Evolutionary conservation across 1,284 basidiomycete genomes (phyloP), one percentile per base, ranked within the genome.

Genomic region (Trametes versicolor): DNA sequence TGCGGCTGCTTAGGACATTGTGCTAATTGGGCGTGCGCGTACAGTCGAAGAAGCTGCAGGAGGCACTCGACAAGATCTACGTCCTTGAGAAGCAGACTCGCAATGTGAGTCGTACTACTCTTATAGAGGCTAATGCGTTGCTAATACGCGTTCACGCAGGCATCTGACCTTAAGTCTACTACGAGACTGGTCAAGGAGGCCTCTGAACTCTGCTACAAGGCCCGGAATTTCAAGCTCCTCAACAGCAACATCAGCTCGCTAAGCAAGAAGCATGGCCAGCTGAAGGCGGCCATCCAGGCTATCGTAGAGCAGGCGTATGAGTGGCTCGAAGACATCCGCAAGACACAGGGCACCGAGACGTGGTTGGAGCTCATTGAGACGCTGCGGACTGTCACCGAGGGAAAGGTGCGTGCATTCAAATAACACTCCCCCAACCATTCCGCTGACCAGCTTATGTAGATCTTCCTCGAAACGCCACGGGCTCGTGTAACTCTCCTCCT

Each of bases 201-300:
- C 63, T 81, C 88, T 29, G 85, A 91, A 69, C 83, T 95, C 66
- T 86, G 86, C 67, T 95, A 95, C 77, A 82, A 91, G 67, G 87
- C 88, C 25, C 86, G 84, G 62, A 85, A 96, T 72, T 89, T 90
- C 72, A 78, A 84, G 29, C 82, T 88, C 34, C 83, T 98, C 63
- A 96, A 95, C 76, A 81, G 85, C 8, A 91, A 88, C 68, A 85
- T 98, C 63, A 87, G 83, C 27, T 67, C 89, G 19, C 82, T 99
- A 69, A 92, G 91, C 79, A 98, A 98, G 86, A 99, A 99, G 78
- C 98, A 99, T 79, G 98, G 98, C 0, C 98, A 99, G 76, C 83
- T 99, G 67, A 98, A 99, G 77, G 93, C 88, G 66, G 93, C 91
- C 0, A 91, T 96, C 27, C 94, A 97, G 73, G 87, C 90, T 19